Percentiles rank a stretch among this genome's conserved stretches.
phyloP scores from a whole-genome alignment of 2,329 filamentous ascomycete species.

The Penicillium italicum region DNA sequence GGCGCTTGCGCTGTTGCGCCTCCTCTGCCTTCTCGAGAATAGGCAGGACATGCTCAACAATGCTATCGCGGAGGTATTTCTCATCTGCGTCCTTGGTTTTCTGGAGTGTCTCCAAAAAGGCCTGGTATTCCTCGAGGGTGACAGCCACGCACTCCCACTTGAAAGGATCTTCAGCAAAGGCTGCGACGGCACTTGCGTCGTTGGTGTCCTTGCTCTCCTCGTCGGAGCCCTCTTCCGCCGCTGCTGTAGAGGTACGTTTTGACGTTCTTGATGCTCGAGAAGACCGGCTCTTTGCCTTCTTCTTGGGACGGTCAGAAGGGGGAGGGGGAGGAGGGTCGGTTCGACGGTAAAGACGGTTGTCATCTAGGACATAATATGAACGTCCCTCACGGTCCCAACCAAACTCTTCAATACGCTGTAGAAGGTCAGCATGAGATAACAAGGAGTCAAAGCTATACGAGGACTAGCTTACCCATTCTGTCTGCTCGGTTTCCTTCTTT shows the following conservation, averaged over 20 bases:
- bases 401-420: conserved; percentile 45
- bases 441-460: background rate
- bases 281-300: conserved; percentile 63
- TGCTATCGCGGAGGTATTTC: conserved; percentile 66
- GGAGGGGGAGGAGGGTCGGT: conserved; percentile 68
- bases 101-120: conserved; percentile 66
- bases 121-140: conserved; percentile 70
- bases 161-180: conserved; percentile 58
- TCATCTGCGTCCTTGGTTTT: conserved; percentile 82
- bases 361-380: conserved; percentile 85
- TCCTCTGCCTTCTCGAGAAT: conserved; percentile 74
- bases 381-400: conserved; percentile 88
- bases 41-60: conserved; percentile 76
- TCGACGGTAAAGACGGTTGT: conserved; percentile 85
- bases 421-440: conserved; percentile 11
- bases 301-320: conserved; percentile 52
- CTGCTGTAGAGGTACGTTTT: conserved; percentile 57
- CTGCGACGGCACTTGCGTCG: conserved; percentile 31
- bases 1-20: conserved; percentile 65
- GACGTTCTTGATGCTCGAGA: conserved; percentile 62
- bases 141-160: conserved; percentile 91
- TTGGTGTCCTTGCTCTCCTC: conserved; percentile 41
- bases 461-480: conserved; percentile 65
- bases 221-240: conserved; percentile 41
- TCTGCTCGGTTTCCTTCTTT: conserved; percentile 74